Evolutionary conservation across 2,329 filamentous ascomycete species (phyloP), one percentile per base, ranked within the genome.

Genomic region (Elsinoe australis): DNA sequence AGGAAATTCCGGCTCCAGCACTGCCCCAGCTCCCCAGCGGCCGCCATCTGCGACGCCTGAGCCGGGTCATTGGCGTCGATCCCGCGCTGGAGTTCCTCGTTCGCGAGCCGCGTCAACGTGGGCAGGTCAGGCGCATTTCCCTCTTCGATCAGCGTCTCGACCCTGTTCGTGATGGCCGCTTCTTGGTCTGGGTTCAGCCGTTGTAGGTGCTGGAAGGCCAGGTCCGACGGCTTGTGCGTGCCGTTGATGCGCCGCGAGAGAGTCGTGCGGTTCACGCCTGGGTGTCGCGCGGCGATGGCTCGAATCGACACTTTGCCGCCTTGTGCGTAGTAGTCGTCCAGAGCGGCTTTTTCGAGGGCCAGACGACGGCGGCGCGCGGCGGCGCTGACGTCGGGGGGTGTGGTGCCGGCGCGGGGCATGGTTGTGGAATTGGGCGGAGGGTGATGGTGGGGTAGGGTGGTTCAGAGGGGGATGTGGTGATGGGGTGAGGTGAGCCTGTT

Each of bases 341-440:
- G 15, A n/a, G 39, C 39, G 26, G 39, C 39, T 14, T 44, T 44
- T 44, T 44, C 39, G 26, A 44, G 14, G 4, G 39, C 39, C n/a
- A 44, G 39, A 18, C 39, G 39, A 12, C 28, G 24, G 1, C 39
- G 39, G 10, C 39, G 39, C 7, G 39, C 39, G 5, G 39, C 39
- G n/a, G 39, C 39, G 26, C 21, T 28, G 26, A 44, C 18, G 14
- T 44, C 39, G 39, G 39, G 39, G 15, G 39, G 24, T 8, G 22
- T 44, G 39, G 39, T 44, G 39, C 39, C 39, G 26, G 39, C 39
- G 39, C 39, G 39, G 7, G 39, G 39, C 39, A 44, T 44, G 26
- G 6, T 44, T 15, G 26, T 4, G 9, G 21, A 14, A n/a, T 32
- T 5, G 15, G 3, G 39, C 24, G 15, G 39, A 17, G n/a, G n/a